A percentile compares a stretch with the other conserved stretches of the same genome.
Conservation (phyloP, 2,329 filamentous ascomycete genomes). For the Exserohilum rostratum region DNA sequence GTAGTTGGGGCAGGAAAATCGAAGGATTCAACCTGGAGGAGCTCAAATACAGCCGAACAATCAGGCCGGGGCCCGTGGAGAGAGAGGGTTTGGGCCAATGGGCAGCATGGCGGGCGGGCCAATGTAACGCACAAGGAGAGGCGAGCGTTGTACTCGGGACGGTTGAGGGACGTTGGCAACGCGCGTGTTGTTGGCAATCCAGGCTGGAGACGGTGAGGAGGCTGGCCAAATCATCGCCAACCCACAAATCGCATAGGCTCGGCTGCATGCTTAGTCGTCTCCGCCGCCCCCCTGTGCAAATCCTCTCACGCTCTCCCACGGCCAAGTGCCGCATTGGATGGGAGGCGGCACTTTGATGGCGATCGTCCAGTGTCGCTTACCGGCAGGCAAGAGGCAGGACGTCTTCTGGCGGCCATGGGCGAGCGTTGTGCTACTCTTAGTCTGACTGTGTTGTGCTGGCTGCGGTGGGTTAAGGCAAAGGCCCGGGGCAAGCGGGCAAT, state of each 20-base stretch:
- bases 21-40: constrained; percentile 5
- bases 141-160: background rate
- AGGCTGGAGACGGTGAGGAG: constrained; percentile 1
- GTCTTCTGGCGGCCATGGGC: background rate
- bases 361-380: background rate
- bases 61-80: constrained; percentile 1
- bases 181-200: constrained; percentile 4
- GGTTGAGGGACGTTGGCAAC: background rate
- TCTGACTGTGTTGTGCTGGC: constrained; percentile 1
- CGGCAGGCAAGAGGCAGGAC: background rate
- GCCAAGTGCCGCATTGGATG: background rate
- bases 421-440: background rate
- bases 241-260: background rate
- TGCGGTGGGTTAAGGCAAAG: background rate
- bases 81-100: background rate
- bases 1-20: background rate
- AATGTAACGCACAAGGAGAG: background rate
- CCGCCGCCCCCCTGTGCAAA: background rate
- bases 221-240: constrained; percentile 3
- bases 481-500: background rate
- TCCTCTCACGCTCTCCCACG: background rate
- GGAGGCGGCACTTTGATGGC: background rate
- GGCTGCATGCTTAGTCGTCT: background rate
- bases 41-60: constrained; percentile 2
- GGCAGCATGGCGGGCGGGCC: background rate